Conservation (phyloP, 225 moss, liverwort and hornwort species). For the Pseudoscleropodium purum region DNA sequence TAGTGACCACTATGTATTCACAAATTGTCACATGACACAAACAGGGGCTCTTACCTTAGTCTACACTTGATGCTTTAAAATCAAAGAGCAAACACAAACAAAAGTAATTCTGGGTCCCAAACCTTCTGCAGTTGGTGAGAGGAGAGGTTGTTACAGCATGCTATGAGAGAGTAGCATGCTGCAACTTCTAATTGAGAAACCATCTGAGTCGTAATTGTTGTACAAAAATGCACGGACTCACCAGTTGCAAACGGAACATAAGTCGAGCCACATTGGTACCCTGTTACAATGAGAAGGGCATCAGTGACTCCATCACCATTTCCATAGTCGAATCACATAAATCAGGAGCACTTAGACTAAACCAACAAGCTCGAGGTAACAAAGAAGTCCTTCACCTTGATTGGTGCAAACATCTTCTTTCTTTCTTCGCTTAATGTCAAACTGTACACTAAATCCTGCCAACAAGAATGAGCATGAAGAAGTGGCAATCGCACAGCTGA, state of each 20-base stretch:
- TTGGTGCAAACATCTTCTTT: neutral
- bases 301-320: neutral
- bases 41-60: neutral
- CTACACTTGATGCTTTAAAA: neutral
- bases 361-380: no score
- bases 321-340: no score
- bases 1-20: neutral
- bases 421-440: neutral
- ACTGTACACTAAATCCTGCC: no score
- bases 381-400: neutral
- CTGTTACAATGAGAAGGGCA: neutral
- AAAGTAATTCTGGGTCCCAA: neutral
- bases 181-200: slow-evolving; percentile 35
- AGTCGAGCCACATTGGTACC: neutral
- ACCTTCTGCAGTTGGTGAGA: neutral
- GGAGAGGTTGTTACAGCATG: slow-evolving; percentile 37
- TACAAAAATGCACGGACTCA: slow-evolving; percentile 31
- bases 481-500: neutral
- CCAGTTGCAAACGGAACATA: neutral
- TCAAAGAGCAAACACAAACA: neutral
- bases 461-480: neutral
- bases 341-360: neutral
- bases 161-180: slow-evolving; percentile 60
- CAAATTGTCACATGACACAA: neutral
- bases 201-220: slow-evolving; percentile 36